Evolutionary conservation across 805 yeast species (phyloP), one percentile per base, ranked within the genome.

Genomic region (Helenozyma rhizophorensis): DNA sequence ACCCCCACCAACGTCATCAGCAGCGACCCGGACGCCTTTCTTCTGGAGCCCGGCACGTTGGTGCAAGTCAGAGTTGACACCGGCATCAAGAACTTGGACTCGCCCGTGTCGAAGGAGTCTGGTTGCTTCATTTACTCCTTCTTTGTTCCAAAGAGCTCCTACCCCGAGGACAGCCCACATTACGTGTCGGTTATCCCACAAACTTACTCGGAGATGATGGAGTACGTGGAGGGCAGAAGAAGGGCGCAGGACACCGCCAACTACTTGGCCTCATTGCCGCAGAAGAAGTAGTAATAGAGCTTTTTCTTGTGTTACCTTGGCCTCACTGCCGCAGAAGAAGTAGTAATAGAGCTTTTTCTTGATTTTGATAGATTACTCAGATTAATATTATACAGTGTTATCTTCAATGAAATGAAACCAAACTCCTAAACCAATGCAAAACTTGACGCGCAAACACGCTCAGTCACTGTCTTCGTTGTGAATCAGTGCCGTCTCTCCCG

Each of bases 11-110:
- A 80, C 51, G 65, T 60, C 25, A 48, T 80, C 26, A 63, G 74
- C 15, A 42, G 64, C 3, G 68, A 71, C 36, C 69, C 72, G 21
- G 72, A 70, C 28, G 83, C 80, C 23, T 78, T 80, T 57, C 61
- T 82, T 42, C 72, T 78, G 18, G 75, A 72, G 37, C 83, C 88
- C n/a, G 96, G 97, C 35, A 84, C 95, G 4, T 68, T 89, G 47
- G 73, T 89, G 35, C 97, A 89, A 63, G 93, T 89, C 17, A 80
- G 85, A 51, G 97, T 89, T 11, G 88, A 83, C 54, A 83, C 95
- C 3, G 68, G 71, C 19, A 93, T 88, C 33, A 76, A 83, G 46
- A 74, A 74, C 31, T 62, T 89, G 47, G 82, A 79, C 33, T 72
- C 76, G 17, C 74, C 72, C 25, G 68, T 70, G 32, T 65, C 74